A percentile compares a stretch with the other conserved stretches of the same genome.
These are phyloP conservation scores for Eucalyptus curtisii DNA, from an alignment of 345 rosid genomes.

Conservation along the genomic window DNA sequence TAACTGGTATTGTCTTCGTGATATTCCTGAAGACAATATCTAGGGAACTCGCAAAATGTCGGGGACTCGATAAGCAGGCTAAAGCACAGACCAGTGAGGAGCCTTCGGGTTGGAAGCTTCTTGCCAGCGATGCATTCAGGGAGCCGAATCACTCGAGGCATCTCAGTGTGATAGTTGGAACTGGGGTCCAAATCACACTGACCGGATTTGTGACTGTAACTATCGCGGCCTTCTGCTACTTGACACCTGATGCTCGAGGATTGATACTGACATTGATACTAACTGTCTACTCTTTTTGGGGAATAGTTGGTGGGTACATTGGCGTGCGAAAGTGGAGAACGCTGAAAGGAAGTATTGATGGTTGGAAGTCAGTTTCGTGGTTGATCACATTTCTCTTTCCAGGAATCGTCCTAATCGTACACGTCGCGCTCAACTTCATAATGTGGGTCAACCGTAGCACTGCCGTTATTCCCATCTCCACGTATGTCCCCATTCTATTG, in stretches of 20 bases:
- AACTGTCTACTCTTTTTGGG: neutral
- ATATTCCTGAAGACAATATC: neutral
- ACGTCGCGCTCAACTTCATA: neutral
- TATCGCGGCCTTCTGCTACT: neutral
- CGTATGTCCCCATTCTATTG: neutral
- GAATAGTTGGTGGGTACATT: neutral
- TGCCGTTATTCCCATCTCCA: neutral
- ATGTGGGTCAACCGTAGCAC: neutral
- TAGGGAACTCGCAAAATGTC: neutral
- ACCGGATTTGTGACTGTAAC: neutral
- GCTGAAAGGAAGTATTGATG: neutral
- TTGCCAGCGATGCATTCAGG: neutral
- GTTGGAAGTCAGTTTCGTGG: neutral
- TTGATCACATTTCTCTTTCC: neutral
- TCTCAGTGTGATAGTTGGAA: neutral
- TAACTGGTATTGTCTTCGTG: neutral
- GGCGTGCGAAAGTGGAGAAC: neutral
- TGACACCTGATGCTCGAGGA: neutral
- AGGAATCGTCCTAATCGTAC: neutral
- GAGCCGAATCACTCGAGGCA: neutral
- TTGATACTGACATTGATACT: neutral
- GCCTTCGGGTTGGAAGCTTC: conserved; percentile 29
- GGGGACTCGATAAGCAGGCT: conserved; percentile 63
- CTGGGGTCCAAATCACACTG: neutral
- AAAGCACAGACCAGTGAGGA: conserved; percentile 68